Evolutionary conservation across 1,284 basidiomycete species (phyloP).

Genomic region (Malassezia pachydermatis): DNA sequence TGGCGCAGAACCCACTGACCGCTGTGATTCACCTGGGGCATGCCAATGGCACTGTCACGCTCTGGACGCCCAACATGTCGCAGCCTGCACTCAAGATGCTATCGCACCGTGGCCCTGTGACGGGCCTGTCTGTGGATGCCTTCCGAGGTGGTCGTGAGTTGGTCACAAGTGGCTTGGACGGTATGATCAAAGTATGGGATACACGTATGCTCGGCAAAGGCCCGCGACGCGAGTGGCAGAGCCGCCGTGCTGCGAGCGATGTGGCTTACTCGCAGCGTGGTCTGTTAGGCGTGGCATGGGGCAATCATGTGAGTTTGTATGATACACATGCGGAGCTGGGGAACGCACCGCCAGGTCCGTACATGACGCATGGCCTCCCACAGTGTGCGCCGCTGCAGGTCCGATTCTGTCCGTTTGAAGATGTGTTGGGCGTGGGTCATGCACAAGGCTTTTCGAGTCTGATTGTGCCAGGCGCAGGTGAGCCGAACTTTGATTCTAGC

Average conservation of each 20-base stretch:
- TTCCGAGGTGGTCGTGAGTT: slow-evolving; percentile 67
- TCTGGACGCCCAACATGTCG: slow-evolving; percentile 91
- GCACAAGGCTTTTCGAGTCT: slow-evolving; percentile 67
- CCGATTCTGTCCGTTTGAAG: slow-evolving; percentile 70
- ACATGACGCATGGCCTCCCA: slow-evolving; percentile 40
- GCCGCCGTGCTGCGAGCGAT: slow-evolving; percentile 52
- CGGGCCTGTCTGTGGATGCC: slow-evolving; percentile 70
- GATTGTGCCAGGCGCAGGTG: slow-evolving; percentile 80
- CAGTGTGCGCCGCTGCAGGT: slow-evolving; percentile 61
- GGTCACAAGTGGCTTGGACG: slow-evolving; percentile 79
- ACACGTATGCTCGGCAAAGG: slow-evolving; percentile 79
- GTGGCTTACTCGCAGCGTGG: slow-evolving; percentile 59
- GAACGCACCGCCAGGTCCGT: slow-evolving; percentile 53
- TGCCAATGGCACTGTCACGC: slow-evolving; percentile 63
- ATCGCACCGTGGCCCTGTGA: slow-evolving; percentile 79
- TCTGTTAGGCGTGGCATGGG: slow-evolving; percentile 69
- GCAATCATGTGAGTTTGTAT: slow-evolving; percentile 63
- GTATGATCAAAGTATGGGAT: slow-evolving; percentile 87
- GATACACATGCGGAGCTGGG: slow-evolving; percentile 28
- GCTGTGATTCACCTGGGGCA: slow-evolving; percentile 91
- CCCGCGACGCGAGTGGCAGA: slow-evolving; percentile 67
- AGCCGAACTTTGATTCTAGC: slow-evolving; percentile 83
- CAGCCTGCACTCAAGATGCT: slow-evolving; percentile 82
- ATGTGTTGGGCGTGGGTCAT: slow-evolving; percentile 69
- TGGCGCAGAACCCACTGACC: slow-evolving; percentile 80